Percentiles rank a stretch among this genome's conserved stretches.
phyloP scores from a whole-genome alignment of 1,139 yeast genomes.

The Pichia sp. region DNA sequence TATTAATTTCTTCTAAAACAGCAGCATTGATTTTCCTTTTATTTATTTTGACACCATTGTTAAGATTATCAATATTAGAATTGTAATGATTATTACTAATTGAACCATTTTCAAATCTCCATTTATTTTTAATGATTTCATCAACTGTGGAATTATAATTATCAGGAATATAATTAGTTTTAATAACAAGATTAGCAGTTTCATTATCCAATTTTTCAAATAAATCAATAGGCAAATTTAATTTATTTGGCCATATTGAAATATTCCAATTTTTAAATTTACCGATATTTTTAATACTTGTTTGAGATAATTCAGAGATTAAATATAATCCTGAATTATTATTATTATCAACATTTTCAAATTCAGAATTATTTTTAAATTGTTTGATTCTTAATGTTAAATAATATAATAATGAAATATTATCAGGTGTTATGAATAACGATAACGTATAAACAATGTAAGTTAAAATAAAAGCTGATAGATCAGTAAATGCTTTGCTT shows the following conservation, averaged over 20 bases:
- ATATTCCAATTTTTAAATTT: constrained; percentile 61
- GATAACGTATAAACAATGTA: constrained; percentile 57
- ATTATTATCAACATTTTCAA: constrained; percentile 29
- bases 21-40: neutral
- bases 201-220: constrained; percentile 33
- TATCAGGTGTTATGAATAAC: constrained; percentile 56
- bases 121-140: constrained; percentile 8
- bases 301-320: constrained; percentile 68
- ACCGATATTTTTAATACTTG: constrained; percentile 53
- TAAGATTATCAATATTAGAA: neutral
- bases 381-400: constrained; percentile 77
- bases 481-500: constrained; percentile 18
- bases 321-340: constrained; percentile 39
- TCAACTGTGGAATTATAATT: neutral
- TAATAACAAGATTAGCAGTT: constrained; percentile 1
- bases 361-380: constrained; percentile 34
- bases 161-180: constrained; percentile 8
- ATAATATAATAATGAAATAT: constrained; percentile 67
- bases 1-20: neutral
- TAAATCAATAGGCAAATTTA: constrained; percentile 59
- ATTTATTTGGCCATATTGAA: constrained; percentile 76
- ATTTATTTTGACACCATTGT: neutral
- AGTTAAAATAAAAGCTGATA: constrained; percentile 41
- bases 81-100: neutral
- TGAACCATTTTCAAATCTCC: constrained; percentile 9